A percentile compares a stretch with the other conserved stretches of the same genome.
Conservation (phyloP, 768 basidiomycete genomes). For the Lactarius evosmus region DNA sequence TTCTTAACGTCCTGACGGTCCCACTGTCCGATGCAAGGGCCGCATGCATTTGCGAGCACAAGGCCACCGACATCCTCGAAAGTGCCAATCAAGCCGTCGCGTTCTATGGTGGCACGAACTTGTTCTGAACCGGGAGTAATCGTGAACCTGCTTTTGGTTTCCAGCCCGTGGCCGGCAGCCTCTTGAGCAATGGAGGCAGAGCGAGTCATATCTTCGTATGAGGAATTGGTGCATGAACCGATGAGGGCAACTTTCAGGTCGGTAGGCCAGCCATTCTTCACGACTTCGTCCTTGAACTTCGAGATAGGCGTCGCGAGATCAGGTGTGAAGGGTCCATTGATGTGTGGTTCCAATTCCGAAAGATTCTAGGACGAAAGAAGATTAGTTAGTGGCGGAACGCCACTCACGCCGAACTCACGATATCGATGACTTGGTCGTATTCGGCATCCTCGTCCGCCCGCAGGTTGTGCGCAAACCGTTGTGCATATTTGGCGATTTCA, state of each 20-base stretch:
- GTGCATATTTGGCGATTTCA: constrained; percentile 85
- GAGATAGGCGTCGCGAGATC: constrained; percentile 98
- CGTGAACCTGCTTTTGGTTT: constrained; percentile 91
- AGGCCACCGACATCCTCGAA: constrained; percentile 89
- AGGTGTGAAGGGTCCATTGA: constrained; percentile 99
- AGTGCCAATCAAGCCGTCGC: constrained; percentile 87
- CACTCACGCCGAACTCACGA: constrained; percentile 48
- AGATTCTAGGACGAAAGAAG: constrained; percentile 60
- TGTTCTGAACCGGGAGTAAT: constrained; percentile 99
- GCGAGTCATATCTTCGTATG: constrained; percentile 99
- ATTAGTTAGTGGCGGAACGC: constrained; percentile 3
- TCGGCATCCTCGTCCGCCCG: constrained; percentile 83
- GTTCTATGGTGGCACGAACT: constrained; percentile 94
- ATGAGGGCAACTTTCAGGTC: constrained; percentile 98
- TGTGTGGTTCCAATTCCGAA: constrained; percentile 95
- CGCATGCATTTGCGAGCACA: constrained; percentile 97
- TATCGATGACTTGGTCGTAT: constrained; percentile 92
- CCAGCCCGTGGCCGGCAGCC: constrained; percentile 82
- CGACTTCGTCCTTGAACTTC: constrained; percentile 87
- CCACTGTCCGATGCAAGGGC: constrained; percentile 99
- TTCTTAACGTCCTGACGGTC: constrained; percentile 95
- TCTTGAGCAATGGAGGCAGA: constrained; percentile 91
- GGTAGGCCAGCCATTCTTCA: constrained; percentile 94
- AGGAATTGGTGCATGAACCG: constrained; percentile 99
- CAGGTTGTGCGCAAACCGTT: constrained; percentile 87